Evolutionary conservation across 2,329 filamentous ascomycete species (phyloP).

Genomic region (Aspergillus proliferans): DNA sequence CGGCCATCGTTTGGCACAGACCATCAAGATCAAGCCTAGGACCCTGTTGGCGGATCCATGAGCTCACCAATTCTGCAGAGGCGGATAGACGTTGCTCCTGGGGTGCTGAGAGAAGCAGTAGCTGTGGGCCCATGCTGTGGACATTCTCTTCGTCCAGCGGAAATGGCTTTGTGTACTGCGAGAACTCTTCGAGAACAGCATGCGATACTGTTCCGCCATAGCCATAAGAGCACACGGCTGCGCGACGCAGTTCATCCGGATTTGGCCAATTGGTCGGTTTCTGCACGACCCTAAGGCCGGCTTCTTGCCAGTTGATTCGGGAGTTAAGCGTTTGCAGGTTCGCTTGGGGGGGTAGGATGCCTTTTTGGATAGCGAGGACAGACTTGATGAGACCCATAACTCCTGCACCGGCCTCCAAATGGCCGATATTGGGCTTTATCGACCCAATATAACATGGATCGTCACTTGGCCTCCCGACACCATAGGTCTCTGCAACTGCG

Average conservation of each 20-base stretch:
- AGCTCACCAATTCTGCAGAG: conserved; percentile 15
- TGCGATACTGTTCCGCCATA: conserved; percentile 33
- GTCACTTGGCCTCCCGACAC: conserved; percentile 7
- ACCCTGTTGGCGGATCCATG: conserved; percentile 20
- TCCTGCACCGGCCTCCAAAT: conserved; percentile 25
- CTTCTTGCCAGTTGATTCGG: conserved; percentile 23
- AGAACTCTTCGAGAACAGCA: conserved; percentile 23
- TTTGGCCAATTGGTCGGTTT: conserved; percentile 16
- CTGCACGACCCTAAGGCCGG: conserved; percentile 18
- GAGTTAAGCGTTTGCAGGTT: conserved; percentile 29
- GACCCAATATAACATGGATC: conserved; percentile 23
- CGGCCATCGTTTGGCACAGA: conserved; percentile 23
- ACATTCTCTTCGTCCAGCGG: background rate
- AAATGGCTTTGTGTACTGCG: background rate
- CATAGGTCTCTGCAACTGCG: conserved; percentile 11
- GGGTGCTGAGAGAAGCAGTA: conserved; percentile 24
- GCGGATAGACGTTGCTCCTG: conserved; percentile 25
- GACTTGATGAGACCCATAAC: conserved; percentile 22
- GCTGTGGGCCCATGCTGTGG: background rate
- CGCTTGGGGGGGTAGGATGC: conserved; percentile 25
- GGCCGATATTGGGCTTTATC: conserved; percentile 28
- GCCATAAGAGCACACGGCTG: conserved; percentile 28
- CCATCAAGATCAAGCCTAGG: conserved; percentile 9
- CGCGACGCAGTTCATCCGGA: conserved; percentile 11
- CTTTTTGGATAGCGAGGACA: conserved; percentile 18